phyloP scores from a whole-genome alignment of 345 rosid species.

The Abelmoschus esculentus region DNA sequence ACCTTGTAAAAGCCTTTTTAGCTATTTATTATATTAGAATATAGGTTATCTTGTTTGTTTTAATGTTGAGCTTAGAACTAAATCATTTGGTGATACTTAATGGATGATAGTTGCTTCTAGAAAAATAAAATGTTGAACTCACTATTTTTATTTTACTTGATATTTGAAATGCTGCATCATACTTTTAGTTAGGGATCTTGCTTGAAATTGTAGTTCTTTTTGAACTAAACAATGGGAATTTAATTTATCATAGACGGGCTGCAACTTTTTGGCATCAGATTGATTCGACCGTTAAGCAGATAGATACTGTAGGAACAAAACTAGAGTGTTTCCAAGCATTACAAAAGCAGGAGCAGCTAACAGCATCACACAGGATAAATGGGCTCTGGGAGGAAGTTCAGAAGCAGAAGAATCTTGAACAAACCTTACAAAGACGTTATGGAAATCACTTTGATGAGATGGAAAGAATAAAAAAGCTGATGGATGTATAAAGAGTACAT shows the following conservation, averaged over 20 bases:
- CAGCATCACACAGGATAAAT: conserved; percentile 75
- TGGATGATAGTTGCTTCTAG: background rate
- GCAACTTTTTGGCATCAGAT: conserved; percentile 68
- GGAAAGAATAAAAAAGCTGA: conserved; percentile 45
- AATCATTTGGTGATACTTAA: background rate
- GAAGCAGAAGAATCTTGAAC: conserved; percentile 87
- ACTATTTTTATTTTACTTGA: background rate
- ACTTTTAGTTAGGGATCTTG: background rate
- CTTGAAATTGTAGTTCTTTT: background rate
- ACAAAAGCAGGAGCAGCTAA: conserved; percentile 88
- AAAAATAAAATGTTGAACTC: background rate
- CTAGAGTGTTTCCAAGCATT: conserved; percentile 83
- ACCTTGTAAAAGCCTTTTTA: background rate
- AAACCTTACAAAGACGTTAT: conserved; percentile 57
- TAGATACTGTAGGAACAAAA: conserved; percentile 80
- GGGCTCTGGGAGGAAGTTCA: conserved; percentile 75
- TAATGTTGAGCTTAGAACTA: background rate
- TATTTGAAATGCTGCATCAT: background rate
- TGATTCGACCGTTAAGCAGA: conserved; percentile 68
- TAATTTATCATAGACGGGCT: conserved; percentile 54
- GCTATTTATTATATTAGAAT: background rate
- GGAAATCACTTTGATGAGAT: conserved; percentile 53
- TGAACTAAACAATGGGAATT: conserved; percentile 13
- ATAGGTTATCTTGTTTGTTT: background rate
- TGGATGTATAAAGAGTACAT: conserved; percentile 38